Evolutionary conservation across 2,329 filamentous ascomycete species (phyloP).

Genomic region (Beauveria varroae): DNA sequence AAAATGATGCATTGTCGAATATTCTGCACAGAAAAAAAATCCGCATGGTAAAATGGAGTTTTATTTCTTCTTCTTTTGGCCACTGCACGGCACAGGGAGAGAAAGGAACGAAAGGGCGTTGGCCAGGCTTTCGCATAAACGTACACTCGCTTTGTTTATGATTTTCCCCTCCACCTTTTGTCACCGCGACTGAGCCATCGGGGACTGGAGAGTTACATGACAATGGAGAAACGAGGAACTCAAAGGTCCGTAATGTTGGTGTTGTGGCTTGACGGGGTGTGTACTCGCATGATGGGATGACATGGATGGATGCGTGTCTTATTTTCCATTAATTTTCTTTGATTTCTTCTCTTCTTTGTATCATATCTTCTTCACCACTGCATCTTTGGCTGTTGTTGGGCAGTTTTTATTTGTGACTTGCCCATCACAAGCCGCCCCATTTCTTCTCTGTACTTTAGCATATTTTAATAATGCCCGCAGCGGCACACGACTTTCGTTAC

Average conservation of each 20-base stretch:
- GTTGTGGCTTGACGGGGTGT: background rate
- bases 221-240: too few relatives aligned
- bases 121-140: background rate
- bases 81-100: too few relatives aligned
- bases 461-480: background rate
- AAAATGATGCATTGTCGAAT: too few relatives aligned
- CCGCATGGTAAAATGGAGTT: too few relatives aligned
- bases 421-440: background rate
- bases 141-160: constrained; percentile 1
- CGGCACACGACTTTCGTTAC: background rate
- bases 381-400: background rate
- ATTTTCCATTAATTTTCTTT: background rate
- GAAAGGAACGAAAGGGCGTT: background rate
- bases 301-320: background rate
- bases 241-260: background rate
- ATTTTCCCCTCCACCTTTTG: too few relatives aligned
- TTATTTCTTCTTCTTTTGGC: too few relatives aligned
- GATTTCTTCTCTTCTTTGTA: background rate
- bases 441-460: background rate
- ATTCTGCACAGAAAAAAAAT: too few relatives aligned
- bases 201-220: too few relatives aligned
- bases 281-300: constrained; percentile 2
- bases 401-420: too few relatives aligned
- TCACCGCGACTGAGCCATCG: too few relatives aligned
- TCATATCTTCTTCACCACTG: background rate